phyloP scores from a whole-genome alignment of 139 green algal genomes.

The Monoraphidium neglectum region DNA sequence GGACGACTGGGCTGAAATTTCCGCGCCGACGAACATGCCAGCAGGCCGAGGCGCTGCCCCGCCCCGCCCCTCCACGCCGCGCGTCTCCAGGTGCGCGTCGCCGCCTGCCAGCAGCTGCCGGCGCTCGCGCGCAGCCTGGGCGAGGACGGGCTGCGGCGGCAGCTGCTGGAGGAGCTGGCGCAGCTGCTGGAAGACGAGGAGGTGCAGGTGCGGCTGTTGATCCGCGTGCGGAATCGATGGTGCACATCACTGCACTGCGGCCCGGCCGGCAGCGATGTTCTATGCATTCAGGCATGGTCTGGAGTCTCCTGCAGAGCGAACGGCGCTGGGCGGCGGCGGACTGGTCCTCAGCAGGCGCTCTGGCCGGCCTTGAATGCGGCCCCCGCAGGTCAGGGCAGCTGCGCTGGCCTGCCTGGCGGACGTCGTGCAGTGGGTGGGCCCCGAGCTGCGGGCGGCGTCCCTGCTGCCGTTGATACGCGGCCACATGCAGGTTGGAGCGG shows the following conservation, averaged over 20 bases:
- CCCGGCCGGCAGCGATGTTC: too few species aligned
- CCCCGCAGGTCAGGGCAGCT: constrained; percentile 38
- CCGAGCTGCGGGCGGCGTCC: constrained; percentile 35
- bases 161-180: constrained; percentile 49
- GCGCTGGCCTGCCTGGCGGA: constrained; percentile 36
- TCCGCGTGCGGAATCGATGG: too few species aligned
- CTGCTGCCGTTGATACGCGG: constrained; percentile 53
- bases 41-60: neutral
- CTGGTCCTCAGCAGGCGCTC: too few species aligned
- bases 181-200: constrained; percentile 62
- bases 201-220: constrained; percentile 31
- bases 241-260: too few species aligned
- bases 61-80: neutral
- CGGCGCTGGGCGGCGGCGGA: too few species aligned
- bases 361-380: too few species aligned
- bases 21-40: too few species aligned
- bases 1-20: neutral
- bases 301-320: too few species aligned
- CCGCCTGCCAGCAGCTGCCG: constrained; percentile 13
- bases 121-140: constrained; percentile 12
- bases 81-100: neutral
- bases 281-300: too few species aligned
- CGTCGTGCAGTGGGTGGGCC: constrained; percentile 40
- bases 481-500: too few species aligned
- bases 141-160: neutral